A percentile compares a stretch with the other conserved stretches of the same genome.
These are phyloP conservation scores for Annulohypoxylon stygium DNA, from an alignment of 495 filamentous ascomycete species.

Conservation along the genomic window DNA sequence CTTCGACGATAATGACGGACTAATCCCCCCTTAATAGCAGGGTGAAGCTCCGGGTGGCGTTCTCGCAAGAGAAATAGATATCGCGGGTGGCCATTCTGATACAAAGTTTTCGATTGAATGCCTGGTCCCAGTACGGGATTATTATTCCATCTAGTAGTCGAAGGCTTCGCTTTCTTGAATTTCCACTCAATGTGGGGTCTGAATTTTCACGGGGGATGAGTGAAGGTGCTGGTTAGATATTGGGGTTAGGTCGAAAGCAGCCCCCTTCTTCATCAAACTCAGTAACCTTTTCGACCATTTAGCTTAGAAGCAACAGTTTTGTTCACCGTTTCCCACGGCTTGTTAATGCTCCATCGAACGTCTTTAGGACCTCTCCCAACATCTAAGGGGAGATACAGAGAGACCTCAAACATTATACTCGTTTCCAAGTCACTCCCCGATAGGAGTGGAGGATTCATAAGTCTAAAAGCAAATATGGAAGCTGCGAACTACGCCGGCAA, in stretches of 20 bases:
- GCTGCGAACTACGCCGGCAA: conserved; percentile 5
- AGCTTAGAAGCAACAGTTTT: conserved; percentile 23
- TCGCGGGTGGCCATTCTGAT: neutral
- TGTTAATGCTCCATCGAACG: conserved; percentile 25
- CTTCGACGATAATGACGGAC: conserved; percentile 1
- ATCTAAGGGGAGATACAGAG: conserved; percentile 49
- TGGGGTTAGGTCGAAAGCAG: conserved; percentile 25
- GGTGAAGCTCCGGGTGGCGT: neutral
- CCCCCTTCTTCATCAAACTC: conserved; percentile 50
- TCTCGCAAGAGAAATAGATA: neutral
- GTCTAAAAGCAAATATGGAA: neutral
- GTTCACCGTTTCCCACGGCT: neutral
- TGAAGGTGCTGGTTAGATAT: neutral
- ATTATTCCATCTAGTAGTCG: neutral
- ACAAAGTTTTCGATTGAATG: neutral
- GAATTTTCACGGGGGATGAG: neutral
- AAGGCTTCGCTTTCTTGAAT: neutral
- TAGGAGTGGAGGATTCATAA: conserved; percentile 18
- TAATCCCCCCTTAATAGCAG: neutral
- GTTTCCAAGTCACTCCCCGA: conserved; percentile 52
- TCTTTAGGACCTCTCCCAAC: conserved; percentile 50
- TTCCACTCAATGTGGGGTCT: neutral
- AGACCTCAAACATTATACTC: conserved; percentile 54
- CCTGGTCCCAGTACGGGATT: neutral
- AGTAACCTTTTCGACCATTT: conserved; percentile 50